Base-by-base conservation (phyloP, 495 filamentous ascomycete species). In the Letharia lupina region DNA sequence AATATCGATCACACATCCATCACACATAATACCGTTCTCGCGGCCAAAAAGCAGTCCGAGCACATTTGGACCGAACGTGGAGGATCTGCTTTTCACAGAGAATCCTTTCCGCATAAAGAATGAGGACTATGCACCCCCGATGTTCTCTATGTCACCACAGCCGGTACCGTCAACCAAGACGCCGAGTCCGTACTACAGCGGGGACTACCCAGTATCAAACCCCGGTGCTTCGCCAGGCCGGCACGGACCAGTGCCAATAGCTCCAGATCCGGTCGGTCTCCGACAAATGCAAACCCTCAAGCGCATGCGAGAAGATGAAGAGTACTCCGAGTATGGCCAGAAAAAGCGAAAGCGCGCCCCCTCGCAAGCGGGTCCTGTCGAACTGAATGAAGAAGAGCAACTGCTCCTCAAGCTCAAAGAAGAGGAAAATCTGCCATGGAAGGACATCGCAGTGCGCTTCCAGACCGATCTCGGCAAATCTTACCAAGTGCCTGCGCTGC, bases 341-440 rank as follows among this genome's bases (percentile, higher is more conserved):
- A 73, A 67, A 48, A 69, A 64, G 56, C 67, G 71, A 44, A 73
- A 73, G 61, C 67, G 71, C 65, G 71, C 71, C 7, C 63, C 71
- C n/a, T 73, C 71, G 2, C 70, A 70, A 58, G 62, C 65, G 10
- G 71, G 71, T 15, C 69, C 71, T 20, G 67, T 73, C 56, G 71
- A 73, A 59, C 72, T 84, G 61, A 79, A 76, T 64, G 87, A 89
- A 66, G 86, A 89, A 65, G 88, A 91, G 70, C 82, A 84, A 66
- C 76, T 85, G 20, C 85, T 89, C 62, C 80, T 90, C 12, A 81
- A 85, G 70, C 77, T 84, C 28, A 84, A 90, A 65, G 88, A 89
- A 47, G 82, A 89, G 57, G 82, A 88, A 71, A 82, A 82, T 57
- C 76, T 87, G 13, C 80, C 87, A 10, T 91, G 88, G 88, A 90